These are phyloP conservation scores for Ceratocystis lukuohia DNA, from an alignment of 2,329 filamentous ascomycete genomes.

Conservation along the genomic window DNA sequence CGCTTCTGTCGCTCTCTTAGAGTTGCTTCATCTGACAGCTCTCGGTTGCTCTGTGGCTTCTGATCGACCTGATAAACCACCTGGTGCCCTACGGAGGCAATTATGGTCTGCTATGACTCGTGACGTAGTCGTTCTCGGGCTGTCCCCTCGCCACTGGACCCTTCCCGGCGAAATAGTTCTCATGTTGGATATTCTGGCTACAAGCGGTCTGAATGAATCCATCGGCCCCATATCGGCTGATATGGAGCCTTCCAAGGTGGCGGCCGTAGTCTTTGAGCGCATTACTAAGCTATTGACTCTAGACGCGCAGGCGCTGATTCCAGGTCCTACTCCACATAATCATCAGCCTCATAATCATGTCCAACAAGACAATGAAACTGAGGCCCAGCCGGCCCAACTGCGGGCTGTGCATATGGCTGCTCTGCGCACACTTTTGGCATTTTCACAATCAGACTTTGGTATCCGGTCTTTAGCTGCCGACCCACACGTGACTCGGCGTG, in stretches of 20 bases:
- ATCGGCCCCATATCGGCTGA: conserved; percentile 50
- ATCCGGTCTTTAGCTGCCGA: conserved; percentile 53
- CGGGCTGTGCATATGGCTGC: conserved; percentile 32
- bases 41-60: conserved; percentile 40
- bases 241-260: conserved; percentile 32
- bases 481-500: conserved; percentile 54
- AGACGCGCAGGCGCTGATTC: conserved; percentile 19
- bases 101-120: conserved; percentile 59
- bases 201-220: conserved; percentile 48
- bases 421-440: conserved; percentile 43
- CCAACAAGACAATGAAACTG: conserved; percentile 20
- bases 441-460: conserved; percentile 50
- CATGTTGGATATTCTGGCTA: conserved; percentile 53
- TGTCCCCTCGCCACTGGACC: conserved; percentile 47
- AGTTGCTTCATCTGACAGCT: conserved; percentile 48
- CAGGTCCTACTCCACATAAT: conserved; percentile 32
- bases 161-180: conserved; percentile 47
- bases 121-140: conserved; percentile 52
- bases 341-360: conserved; percentile 26
- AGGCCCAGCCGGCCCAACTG: conserved; percentile 28
- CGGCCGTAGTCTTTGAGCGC: conserved; percentile 42
- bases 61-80: conserved; percentile 24
- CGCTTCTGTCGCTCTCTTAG: conserved; percentile 17
- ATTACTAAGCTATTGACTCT: conserved; percentile 47
- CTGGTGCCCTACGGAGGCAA: conserved; percentile 25